Evolutionary conservation across 2,329 filamentous ascomycete species (phyloP).

Genomic region (Keithomyces neogunnii): DNA sequence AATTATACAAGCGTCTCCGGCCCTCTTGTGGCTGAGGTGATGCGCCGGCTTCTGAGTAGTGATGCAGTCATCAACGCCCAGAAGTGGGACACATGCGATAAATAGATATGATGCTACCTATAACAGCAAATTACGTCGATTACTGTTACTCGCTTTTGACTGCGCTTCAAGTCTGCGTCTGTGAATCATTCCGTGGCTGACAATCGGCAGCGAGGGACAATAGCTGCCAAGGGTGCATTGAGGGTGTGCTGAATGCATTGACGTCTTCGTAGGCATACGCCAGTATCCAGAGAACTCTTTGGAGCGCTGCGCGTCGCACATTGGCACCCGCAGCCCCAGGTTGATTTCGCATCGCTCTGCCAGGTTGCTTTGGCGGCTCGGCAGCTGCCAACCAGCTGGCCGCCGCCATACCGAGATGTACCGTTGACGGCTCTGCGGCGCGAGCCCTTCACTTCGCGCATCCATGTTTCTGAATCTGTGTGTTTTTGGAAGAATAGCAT

Average conservation of each 20-base stretch:
- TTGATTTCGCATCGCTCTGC: background rate
- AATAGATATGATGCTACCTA: constrained; percentile 3
- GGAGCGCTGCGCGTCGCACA: background rate
- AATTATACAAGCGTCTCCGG: background rate
- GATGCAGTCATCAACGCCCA: background rate
- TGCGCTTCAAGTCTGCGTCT: background rate
- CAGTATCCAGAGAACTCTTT: background rate
- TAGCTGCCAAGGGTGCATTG: too few relatives aligned
- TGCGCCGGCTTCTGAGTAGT: background rate
- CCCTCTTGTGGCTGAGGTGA: background rate
- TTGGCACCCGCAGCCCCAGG: too few relatives aligned
- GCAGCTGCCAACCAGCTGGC: background rate
- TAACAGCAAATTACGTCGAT: constrained; percentile 5
- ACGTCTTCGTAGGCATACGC: background rate
- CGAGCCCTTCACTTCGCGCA: background rate
- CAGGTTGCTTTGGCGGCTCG: background rate
- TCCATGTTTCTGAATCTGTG: background rate
- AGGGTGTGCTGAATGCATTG: too few relatives aligned
- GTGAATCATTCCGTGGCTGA: too few relatives aligned
- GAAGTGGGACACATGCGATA: background rate
- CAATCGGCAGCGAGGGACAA: too few relatives aligned
- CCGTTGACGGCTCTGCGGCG: background rate
- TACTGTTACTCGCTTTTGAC: background rate
- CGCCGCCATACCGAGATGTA: background rate
- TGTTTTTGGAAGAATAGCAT: background rate